A percentile compares a stretch with the other conserved stretches of the same genome.
Evolutionary conservation across 116 monocot genomes (phyloP).

Genomic region (Trichopus zeylanicus): DNA sequence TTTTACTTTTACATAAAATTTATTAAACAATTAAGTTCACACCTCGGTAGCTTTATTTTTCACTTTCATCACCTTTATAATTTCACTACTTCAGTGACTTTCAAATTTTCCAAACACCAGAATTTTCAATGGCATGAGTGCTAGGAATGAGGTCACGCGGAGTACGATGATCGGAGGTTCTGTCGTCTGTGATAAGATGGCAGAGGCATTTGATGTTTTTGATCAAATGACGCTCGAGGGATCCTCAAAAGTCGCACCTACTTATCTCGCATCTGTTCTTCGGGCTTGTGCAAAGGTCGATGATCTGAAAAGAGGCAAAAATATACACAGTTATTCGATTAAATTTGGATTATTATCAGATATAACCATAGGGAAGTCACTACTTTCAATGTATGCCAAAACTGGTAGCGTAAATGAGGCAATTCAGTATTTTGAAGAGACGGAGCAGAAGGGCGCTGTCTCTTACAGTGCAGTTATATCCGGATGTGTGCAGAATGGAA

Average conservation of each 20-base stretch:
- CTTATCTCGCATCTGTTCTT: constrained; percentile 49
- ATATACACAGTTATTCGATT: constrained; percentile 39
- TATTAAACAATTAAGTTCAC: too few relatives aligned
- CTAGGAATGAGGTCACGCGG: constrained; percentile 82
- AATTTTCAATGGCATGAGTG: constrained; percentile 36
- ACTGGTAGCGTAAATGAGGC: constrained; percentile 34
- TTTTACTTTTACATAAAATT: too few relatives aligned
- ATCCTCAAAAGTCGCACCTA: constrained; percentile 18
- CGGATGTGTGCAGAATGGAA: constrained; percentile 73
- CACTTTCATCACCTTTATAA: too few relatives aligned
- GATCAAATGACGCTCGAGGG: constrained; percentile 32
- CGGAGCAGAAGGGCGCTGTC: constrained; percentile 44
- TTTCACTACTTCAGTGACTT: too few relatives aligned
- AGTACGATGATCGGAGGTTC: constrained; percentile 79
- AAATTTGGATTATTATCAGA: constrained; percentile 52
- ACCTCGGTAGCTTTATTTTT: too few relatives aligned
- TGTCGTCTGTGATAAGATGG: constrained; percentile 46
- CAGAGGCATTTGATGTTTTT: constrained; percentile 44
- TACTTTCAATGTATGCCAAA: constrained; percentile 80
- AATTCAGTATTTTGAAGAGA: constrained; percentile 43
- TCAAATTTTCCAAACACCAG: too few relatives aligned
- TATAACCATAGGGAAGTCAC: constrained; percentile 53
- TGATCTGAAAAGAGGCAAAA: constrained; percentile 39
- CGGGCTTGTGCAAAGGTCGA: constrained; percentile 53
- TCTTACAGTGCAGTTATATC: constrained; percentile 87